Percentiles rank a stretch among this genome's conserved stretches.
Conservation (phyloP, 805 yeast species). For the Metschnikowia noctiluminum region DNA sequence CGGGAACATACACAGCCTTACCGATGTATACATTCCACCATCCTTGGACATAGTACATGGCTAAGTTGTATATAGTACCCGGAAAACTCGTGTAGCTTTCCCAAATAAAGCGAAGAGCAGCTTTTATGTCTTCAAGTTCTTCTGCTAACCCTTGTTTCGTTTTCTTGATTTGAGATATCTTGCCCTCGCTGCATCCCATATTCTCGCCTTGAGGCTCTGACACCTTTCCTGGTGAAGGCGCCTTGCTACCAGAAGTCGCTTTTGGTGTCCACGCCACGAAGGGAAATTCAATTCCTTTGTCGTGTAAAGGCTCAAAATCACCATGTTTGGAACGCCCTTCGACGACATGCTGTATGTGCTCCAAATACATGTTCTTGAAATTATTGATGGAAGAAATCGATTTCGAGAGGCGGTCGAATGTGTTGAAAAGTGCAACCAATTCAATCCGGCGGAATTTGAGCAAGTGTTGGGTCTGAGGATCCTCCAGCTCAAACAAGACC, state of each 20-base stretch:
- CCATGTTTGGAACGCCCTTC: conserved; percentile 39
- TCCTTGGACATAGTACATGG: conserved; percentile 46
- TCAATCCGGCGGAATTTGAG: conserved; percentile 72
- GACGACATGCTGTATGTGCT: conserved; percentile 39
- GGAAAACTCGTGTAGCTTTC: conserved; percentile 72
- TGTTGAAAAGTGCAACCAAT: conserved; percentile 84
- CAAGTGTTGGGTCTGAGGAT: conserved; percentile 49
- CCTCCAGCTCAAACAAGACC: conserved; percentile 72
- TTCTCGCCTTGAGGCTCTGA: background rate
- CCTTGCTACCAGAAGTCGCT: background rate
- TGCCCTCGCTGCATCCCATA: conserved; percentile 6
- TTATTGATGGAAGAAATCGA: conserved; percentile 71
- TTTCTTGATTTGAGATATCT: conserved; percentile 4
- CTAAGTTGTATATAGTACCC: conserved; percentile 48
- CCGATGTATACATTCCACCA: conserved; percentile 81
- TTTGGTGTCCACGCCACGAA: conserved; percentile 20
- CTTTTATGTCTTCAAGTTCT: conserved; percentile 51
- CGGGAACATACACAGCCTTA: conserved; percentile 25
- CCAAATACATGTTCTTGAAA: conserved; percentile 56
- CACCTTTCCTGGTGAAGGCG: background rate
- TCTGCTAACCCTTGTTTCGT: conserved; percentile 23
- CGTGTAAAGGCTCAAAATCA: conserved; percentile 33
- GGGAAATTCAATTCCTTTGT: conserved; percentile 39
- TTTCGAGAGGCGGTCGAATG: conserved; percentile 88
- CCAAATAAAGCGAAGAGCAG: conserved; percentile 62